Evolutionary conservation across 306 rosid genomes (phyloP).

Genomic region (Gastrolobium bilobum): DNA sequence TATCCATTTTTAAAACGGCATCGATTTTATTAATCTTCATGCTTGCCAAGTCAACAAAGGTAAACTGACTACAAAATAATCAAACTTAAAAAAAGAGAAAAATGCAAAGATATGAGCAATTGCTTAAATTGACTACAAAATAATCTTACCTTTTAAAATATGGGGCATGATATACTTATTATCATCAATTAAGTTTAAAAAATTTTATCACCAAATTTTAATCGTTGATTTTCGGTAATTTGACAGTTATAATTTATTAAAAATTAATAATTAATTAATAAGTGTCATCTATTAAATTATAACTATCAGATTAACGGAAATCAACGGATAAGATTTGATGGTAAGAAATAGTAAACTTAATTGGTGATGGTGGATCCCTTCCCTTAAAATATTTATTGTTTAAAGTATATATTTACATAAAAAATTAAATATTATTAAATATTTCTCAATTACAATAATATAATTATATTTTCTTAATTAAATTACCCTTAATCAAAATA

Average conservation of each 20-base stretch:
- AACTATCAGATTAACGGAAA: too few relatives aligned
- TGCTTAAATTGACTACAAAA: background rate
- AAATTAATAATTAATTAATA: too few relatives aligned
- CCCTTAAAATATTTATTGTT: background rate
- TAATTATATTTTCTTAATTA: background rate
- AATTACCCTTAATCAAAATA: background rate
- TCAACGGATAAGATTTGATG: too few relatives aligned
- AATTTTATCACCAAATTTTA: too few relatives aligned
- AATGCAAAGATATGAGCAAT: background rate
- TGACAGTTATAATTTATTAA: too few relatives aligned
- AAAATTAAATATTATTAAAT: too few relatives aligned
- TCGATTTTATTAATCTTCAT: slow-evolving; percentile 2
- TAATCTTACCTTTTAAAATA: background rate
- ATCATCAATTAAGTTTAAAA: too few relatives aligned
- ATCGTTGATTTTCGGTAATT: too few relatives aligned
- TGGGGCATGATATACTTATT: too few relatives aligned
- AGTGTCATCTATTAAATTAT: too few relatives aligned
- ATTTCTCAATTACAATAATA: background rate
- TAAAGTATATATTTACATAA: background rate
- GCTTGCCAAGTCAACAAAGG: slow-evolving; percentile 50
- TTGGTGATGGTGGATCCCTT: too few relatives aligned
- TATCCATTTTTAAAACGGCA: slow-evolving; percentile 18
- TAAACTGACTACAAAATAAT: slow-evolving; percentile 24
- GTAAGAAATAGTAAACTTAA: too few relatives aligned
- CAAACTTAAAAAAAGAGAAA: slow-evolving; percentile 28